These are phyloP conservation scores for Stramenopiles sp. DNA, from an alignment of 352 stramenopile species.

Conservation along the genomic window DNA sequence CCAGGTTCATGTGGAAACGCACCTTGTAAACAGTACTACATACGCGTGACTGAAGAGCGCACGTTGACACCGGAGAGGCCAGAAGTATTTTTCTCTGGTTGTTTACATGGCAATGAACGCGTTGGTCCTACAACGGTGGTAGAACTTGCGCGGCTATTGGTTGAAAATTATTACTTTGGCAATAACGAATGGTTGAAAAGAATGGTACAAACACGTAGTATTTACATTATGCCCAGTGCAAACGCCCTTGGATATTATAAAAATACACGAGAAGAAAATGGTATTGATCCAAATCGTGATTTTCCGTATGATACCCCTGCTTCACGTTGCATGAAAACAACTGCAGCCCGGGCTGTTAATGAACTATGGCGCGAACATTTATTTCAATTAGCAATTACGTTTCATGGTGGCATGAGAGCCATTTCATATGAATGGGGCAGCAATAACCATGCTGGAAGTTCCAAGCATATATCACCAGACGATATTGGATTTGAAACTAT, in stretches of 20 bases:
- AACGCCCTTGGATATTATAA: slow-evolving; percentile 78
- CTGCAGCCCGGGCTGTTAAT: slow-evolving; percentile 82
- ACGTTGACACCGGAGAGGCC: slow-evolving; percentile 49
- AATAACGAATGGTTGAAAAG: slow-evolving; percentile 10
- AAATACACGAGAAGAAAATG: slow-evolving; percentile 47
- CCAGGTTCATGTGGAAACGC: slow-evolving; percentile 18
- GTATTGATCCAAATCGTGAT: slow-evolving; percentile 88
- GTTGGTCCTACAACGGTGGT: slow-evolving; percentile 68
- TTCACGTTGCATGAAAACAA: slow-evolving; percentile 77
- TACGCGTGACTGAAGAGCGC: slow-evolving; percentile 63
- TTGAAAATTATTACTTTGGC: slow-evolving; percentile 30
- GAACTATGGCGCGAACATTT: slow-evolving; percentile 86
- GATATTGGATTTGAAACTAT: slow-evolving; percentile 33
- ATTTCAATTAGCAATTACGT: slow-evolving; percentile 88
- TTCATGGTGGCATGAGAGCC: slow-evolving; percentile 88
- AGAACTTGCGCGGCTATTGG: slow-evolving; percentile 52
- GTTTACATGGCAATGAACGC: slow-evolving; percentile 85
- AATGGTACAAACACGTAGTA: slow-evolving; percentile 23
- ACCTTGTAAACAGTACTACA: slow-evolving; percentile 51
- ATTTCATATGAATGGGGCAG: slow-evolving; percentile 94
- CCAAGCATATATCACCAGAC: slow-evolving; percentile 31
- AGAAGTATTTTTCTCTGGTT: slow-evolving; percentile 84
- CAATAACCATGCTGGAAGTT: slow-evolving; percentile 38
- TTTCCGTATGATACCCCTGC: slow-evolving; percentile 79
- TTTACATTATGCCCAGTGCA: slow-evolving; percentile 63